Conservation (phyloP, 768 basidiomycete species). For the Collybiopsis luxurians region DNA sequence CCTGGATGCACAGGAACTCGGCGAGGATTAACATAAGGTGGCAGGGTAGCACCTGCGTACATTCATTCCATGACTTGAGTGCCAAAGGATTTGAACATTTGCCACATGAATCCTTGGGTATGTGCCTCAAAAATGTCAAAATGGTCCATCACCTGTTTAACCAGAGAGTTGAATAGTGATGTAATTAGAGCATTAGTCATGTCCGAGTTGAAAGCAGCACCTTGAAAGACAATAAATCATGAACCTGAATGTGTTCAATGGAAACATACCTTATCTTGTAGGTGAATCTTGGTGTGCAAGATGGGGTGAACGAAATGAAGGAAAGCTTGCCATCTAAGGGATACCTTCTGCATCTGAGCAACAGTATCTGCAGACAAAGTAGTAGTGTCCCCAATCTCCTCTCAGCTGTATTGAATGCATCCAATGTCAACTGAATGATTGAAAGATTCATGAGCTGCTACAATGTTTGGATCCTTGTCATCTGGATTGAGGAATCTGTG, state of each 20-base stretch:
- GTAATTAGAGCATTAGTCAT: background rate
- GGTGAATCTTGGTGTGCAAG: background rate
- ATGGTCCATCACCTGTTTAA: background rate
- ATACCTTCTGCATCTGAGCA: background rate
- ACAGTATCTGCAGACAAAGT: background rate
- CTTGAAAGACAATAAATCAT: background rate
- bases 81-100: background rate
- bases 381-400: background rate
- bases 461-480: background rate
- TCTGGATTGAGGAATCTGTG: background rate
- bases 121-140: background rate
- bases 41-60: background rate
- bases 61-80: background rate
- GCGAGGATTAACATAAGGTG: background rate
- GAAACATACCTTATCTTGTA: background rate
- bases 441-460: background rate
- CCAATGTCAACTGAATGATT: background rate
- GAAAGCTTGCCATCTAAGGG: background rate
- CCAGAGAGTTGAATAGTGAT: background rate
- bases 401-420: background rate
- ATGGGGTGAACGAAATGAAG: background rate
- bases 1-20: too few relatives aligned
- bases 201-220: background rate
- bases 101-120: background rate
- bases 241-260: background rate